phyloP scores from a whole-genome alignment of 1,139 yeast genomes.

The Arxiozyma bovina region DNA sequence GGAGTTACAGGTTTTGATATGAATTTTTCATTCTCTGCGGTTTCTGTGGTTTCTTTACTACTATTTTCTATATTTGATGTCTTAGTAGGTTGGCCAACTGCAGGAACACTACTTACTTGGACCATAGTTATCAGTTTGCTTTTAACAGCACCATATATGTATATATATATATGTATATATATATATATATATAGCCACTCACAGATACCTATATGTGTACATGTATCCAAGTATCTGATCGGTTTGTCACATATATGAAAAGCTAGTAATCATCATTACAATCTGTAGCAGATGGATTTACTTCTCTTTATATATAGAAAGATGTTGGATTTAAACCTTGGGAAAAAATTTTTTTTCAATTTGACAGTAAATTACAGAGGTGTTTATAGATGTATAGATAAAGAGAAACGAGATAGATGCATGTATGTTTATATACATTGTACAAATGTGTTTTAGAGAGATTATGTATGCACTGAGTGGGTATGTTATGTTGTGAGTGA shows the following conservation, averaged over 20 bases:
- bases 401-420: not conserved
- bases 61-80: not conserved
- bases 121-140: not conserved
- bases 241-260: too few relatives aligned
- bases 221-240: too few relatives aligned
- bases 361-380: too few relatives aligned
- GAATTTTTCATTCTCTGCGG: not conserved
- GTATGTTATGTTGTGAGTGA: not conserved
- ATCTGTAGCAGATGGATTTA: too few relatives aligned
- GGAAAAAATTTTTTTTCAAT: too few relatives aligned
- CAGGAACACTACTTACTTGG: not conserved
- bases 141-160: not conserved
- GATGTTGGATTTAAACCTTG: not conserved
- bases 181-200: not conserved
- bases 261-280: too few relatives aligned
- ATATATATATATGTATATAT: too few relatives aligned
- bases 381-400: too few relatives aligned
- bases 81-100: not conserved
- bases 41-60: not conserved
- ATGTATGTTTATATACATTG: too few relatives aligned
- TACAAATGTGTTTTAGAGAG: too few relatives aligned
- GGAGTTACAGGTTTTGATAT: slow-evolving; percentile 14
- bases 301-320: too few relatives aligned
- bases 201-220: not conserved
- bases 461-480: too few relatives aligned